phyloP scores from a whole-genome alignment of 1,284 basidiomycete species.

The Dichomitus squalens region DNA sequence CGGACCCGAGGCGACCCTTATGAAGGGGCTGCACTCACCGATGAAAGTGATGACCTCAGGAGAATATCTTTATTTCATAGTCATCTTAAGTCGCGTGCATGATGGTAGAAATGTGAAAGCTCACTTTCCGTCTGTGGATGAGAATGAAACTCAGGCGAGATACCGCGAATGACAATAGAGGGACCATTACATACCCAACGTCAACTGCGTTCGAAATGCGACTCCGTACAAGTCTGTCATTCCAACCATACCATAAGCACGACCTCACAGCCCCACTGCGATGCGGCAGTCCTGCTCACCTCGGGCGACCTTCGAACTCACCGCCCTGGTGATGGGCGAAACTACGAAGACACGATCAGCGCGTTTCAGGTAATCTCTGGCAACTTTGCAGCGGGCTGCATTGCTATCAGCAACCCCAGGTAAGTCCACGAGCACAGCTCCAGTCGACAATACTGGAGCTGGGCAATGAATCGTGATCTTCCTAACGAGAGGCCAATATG shows the following conservation, averaged over 20 bases:
- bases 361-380: slow-evolving; percentile 54
- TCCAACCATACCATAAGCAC: neutral
- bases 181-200: neutral
- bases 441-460: slow-evolving; percentile 43
- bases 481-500: slow-evolving; percentile 59
- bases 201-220: neutral
- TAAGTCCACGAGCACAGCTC: slow-evolving; percentile 56
- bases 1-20: too few relatives aligned
- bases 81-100: too few relatives aligned
- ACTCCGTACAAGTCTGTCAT: neutral
- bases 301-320: neutral
- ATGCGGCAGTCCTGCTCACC: neutral
- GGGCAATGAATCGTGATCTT: slow-evolving; percentile 50
- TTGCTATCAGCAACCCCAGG: slow-evolving; percentile 59
- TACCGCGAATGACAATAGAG: neutral
- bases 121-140: neutral
- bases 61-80: neutral
- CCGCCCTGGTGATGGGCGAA: slow-evolving; percentile 25
- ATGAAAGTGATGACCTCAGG: neutral
- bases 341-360: slow-evolving; percentile 50
- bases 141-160: neutral
- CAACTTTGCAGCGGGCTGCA: slow-evolving; percentile 49
- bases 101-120: neutral
- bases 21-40: neutral
- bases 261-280: neutral